Conservation (phyloP, 768 basidiomycete genomes). For the Rhizopogon vinicolor region DNA sequence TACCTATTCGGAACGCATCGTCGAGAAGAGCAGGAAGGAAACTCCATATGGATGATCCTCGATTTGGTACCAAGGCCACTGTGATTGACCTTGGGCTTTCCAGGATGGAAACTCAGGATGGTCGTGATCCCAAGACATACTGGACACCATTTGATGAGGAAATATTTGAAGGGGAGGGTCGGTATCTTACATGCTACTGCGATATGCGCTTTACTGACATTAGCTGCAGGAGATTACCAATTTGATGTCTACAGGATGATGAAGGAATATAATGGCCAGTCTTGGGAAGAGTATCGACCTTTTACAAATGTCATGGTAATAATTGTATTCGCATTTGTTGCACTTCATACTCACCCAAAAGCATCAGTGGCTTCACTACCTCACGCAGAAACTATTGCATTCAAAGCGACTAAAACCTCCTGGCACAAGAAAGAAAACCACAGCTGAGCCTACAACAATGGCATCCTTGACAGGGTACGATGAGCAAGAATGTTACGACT, state of each 20-base stretch:
- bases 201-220: constrained; percentile 8
- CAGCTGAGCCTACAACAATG: constrained; percentile 9
- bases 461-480: constrained; percentile 36
- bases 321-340: neutral
- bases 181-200: constrained; percentile 5
- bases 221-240: constrained; percentile 73
- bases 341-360: constrained; percentile 7
- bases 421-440: constrained; percentile 31
- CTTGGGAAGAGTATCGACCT: constrained; percentile 78
- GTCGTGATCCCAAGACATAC: constrained; percentile 40
- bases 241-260: constrained; percentile 94
- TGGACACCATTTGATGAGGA: constrained; percentile 87
- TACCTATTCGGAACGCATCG: constrained; percentile 31
- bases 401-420: constrained; percentile 66
- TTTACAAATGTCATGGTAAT: constrained; percentile 88
- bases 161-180: constrained; percentile 89
- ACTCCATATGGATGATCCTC: constrained; percentile 59
- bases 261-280: constrained; percentile 50
- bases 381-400: constrained; percentile 66
- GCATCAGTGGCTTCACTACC: constrained; percentile 86
- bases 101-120: constrained; percentile 63
- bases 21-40: constrained; percentile 28
- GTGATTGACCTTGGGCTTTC: constrained; percentile 95
- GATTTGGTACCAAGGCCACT: constrained; percentile 70
- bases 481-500: constrained; percentile 67